These are phyloP conservation scores for Vicia faba DNA, from an alignment of 306 rosid genomes.

Conservation along the genomic window DNA sequence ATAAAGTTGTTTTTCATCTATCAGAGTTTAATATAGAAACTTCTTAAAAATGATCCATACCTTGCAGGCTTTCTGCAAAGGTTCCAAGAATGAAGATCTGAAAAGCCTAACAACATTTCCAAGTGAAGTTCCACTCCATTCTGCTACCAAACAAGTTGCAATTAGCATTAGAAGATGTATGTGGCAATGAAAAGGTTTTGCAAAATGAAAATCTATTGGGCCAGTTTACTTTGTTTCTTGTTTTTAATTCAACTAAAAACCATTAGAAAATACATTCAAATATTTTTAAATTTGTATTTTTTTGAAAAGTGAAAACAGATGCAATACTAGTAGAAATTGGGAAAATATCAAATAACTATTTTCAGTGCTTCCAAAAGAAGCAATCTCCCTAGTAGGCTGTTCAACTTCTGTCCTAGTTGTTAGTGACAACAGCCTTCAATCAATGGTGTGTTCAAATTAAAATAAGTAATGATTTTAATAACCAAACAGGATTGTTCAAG, in stretches of 20 bases:
- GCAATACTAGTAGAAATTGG: background rate
- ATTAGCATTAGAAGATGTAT: constrained; percentile 16
- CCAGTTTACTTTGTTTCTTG: background rate
- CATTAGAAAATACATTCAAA: background rate
- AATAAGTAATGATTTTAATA: background rate
- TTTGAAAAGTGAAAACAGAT: background rate
- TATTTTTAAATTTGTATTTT: background rate
- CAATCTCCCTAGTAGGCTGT: background rate
- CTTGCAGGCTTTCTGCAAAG: constrained; percentile 76
- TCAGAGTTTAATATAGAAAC: background rate
- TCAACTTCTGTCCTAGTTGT: background rate
- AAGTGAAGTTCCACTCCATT: constrained; percentile 57
- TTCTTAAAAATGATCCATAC: constrained; percentile 38
- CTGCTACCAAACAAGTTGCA: constrained; percentile 45
- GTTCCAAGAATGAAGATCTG: constrained; percentile 74
- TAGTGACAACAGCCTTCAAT: background rate
- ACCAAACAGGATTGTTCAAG: constrained; percentile 8
- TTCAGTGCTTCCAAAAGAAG: background rate
- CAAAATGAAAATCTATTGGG: background rate
- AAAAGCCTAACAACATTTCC: constrained; percentile 64
- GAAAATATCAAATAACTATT: constrained; percentile 1
- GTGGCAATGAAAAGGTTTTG: background rate
- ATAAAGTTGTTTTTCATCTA: background rate
- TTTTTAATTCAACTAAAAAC: background rate
- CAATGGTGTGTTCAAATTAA: background rate